phyloP scores from a whole-genome alignment of 306 rosid species.

The Coriaria nepalensis region DNA sequence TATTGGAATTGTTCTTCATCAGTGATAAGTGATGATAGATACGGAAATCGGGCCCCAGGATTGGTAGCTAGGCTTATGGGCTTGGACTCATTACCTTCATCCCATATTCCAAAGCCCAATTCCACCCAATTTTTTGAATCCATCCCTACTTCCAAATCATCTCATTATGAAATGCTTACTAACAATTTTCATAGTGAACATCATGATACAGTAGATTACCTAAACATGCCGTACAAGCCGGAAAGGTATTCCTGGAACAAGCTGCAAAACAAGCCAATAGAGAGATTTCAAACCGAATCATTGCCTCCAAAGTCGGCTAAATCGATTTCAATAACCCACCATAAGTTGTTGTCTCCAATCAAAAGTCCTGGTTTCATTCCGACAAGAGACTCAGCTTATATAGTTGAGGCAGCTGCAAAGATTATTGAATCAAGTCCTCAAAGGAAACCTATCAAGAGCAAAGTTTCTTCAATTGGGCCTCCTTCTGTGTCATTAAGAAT shows the following conservation, averaged over 20 bases:
- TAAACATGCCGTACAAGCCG: conserved; percentile 30
- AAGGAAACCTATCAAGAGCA: conserved; percentile 29
- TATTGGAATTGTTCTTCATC: conserved; percentile 45
- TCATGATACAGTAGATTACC: conserved; percentile 18
- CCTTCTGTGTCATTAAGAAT: conserved; percentile 71
- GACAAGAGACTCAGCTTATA: conserved; percentile 38
- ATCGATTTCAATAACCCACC: conserved; percentile 71
- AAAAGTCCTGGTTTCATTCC: conserved; percentile 52
- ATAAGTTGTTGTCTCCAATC: conserved; percentile 75
- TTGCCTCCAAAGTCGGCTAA: conserved; percentile 88
- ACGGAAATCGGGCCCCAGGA: conserved; percentile 60
- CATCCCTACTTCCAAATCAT: conserved; percentile 23
- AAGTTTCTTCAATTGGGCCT: conserved; percentile 29
- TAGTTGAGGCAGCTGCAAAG: conserved; percentile 89
- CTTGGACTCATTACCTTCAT: conserved; percentile 64
- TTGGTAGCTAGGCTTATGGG: conserved; percentile 94
- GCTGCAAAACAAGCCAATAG: conserved; percentile 33
- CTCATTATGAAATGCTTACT: conserved; percentile 29
- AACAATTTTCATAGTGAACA: conserved; percentile 25
- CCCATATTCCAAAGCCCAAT: conserved; percentile 28
- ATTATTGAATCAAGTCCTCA: conserved; percentile 73
- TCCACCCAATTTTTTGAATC: conserved; percentile 27
- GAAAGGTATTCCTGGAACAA: conserved; percentile 44
- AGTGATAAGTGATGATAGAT: conserved; percentile 49
- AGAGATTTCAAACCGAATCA: conserved; percentile 72